Conservation (phyloP, 2,329 filamentous ascomycete genomes). For the Tolypocladium tundrense region DNA sequence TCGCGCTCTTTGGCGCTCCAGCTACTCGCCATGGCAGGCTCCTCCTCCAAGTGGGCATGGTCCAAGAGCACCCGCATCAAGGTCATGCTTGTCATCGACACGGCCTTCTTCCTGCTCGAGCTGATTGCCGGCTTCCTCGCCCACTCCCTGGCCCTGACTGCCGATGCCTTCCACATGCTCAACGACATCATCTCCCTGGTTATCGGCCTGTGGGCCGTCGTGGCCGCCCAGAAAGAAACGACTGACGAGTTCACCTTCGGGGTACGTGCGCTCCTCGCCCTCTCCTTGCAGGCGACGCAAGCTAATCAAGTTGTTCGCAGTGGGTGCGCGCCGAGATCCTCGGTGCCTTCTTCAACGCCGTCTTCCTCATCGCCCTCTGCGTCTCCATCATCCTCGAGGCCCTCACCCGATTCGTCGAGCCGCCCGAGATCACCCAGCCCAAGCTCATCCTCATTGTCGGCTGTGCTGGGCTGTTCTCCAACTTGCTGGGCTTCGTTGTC, state of each 20-base stretch:
- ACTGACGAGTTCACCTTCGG: slow-evolving; percentile 95
- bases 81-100: slow-evolving; percentile 85
- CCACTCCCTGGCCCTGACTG: slow-evolving; percentile 84
- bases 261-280: slow-evolving; percentile 47
- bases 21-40: slow-evolving; percentile 15
- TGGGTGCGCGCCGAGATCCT: slow-evolving; percentile 97
- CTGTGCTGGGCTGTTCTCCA: slow-evolving; percentile 74
- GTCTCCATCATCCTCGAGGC: slow-evolving; percentile 95
- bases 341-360: slow-evolving; percentile 91
- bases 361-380: slow-evolving; percentile 93
- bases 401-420: slow-evolving; percentile 82
- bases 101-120: slow-evolving; percentile 83
- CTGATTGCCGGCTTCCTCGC: slow-evolving; percentile 76
- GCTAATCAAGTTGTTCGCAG: slow-evolving; percentile 31
- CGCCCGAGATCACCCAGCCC: slow-evolving; percentile 77
- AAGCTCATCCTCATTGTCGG: slow-evolving; percentile 85
- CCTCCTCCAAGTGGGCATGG: slow-evolving; percentile 56
- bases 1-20: slow-evolving; percentile 1
- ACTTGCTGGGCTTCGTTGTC: slow-evolving; percentile 78
- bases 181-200: slow-evolving; percentile 94
- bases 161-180: slow-evolving; percentile 98
- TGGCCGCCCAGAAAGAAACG: slow-evolving; percentile 71
- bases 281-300: background rate
- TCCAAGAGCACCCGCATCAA: slow-evolving; percentile 89
- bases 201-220: slow-evolving; percentile 92